Conservation (phyloP, 139 green algal genomes). For the Chlamydomonas sp. region DNA sequence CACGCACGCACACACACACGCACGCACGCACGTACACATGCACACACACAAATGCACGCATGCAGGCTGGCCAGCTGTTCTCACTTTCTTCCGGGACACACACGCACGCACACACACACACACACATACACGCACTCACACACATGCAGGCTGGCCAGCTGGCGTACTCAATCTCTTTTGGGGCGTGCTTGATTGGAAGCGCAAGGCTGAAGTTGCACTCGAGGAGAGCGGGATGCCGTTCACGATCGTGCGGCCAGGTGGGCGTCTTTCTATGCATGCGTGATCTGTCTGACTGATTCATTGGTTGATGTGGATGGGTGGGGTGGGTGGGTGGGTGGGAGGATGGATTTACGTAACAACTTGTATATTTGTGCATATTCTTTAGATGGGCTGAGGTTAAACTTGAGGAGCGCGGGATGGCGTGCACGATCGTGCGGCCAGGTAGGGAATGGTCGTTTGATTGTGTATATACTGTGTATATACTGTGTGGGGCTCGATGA, state of each 20-base stretch:
- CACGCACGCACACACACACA: no score
- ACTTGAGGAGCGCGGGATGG: no score
- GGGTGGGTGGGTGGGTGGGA: background rate
- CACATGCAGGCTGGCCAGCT: conserved; percentile 37
- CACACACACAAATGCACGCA: no score
- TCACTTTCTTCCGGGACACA: background rate
- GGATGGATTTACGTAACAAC: background rate
- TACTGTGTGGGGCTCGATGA: no score
- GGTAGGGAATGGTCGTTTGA: no score
- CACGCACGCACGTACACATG: no score
- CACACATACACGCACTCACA: background rate
- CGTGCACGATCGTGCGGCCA: background rate
- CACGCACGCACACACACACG: no score
- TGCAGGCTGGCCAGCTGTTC: background rate
- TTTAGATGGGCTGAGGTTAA: no score
- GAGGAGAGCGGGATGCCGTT: conserved; percentile 73
- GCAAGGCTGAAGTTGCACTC: conserved; percentile 73
- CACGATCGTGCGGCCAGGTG: conserved; percentile 77
- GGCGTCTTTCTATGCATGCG: background rate
- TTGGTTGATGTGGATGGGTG: no score
- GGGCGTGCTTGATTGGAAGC: conserved; percentile 80
- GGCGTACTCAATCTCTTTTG: conserved; percentile 79
- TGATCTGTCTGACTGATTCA: background rate
- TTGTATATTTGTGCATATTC: no score
- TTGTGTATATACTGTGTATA: no score